Conservation (phyloP, 2,329 filamentous ascomycete species). For the Ceratocystiopsis minuta region DNA sequence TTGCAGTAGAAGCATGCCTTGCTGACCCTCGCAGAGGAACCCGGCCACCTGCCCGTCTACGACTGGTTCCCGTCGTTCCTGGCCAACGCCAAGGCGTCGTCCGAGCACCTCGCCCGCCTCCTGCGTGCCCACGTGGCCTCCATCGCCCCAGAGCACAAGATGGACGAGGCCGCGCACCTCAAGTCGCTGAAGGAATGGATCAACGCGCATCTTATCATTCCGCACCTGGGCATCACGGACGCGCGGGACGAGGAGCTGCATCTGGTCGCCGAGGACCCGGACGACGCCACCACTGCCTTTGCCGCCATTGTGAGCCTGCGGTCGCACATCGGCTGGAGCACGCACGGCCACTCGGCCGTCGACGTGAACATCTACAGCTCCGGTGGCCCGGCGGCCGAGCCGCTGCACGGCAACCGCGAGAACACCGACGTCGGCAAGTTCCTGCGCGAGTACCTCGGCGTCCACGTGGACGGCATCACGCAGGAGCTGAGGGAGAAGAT, state of each 20-base stretch:
- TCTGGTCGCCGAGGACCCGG: constrained; percentile 39
- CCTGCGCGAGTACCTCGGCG: constrained; percentile 56
- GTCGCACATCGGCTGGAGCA: constrained; percentile 83
- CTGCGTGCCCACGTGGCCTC: constrained; percentile 40
- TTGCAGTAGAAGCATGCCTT: not conserved
- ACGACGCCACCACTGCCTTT: constrained; percentile 39
- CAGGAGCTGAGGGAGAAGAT: constrained; percentile 45
- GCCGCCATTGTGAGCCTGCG: constrained; percentile 75
- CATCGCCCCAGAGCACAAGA: too few relatives aligned
- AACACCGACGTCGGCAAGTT: constrained; percentile 86
- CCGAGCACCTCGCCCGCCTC: constrained; percentile 48
- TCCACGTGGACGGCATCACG: constrained; percentile 66
- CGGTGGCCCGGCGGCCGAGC: constrained; percentile 41
- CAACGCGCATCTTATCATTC: constrained; percentile 44
- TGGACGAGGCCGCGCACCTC: constrained; percentile 3
- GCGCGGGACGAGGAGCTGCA: constrained; percentile 53
- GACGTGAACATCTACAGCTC: constrained; percentile 95
- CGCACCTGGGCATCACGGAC: constrained; percentile 62
- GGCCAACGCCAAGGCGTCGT: constrained; percentile 56
- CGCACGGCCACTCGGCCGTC: constrained; percentile 80
- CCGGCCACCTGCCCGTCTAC: constrained; percentile 35
- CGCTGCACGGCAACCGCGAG: constrained; percentile 72
- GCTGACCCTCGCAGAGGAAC: constrained; percentile 26
- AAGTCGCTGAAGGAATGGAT: constrained; percentile 41
- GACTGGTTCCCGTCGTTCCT: constrained; percentile 72